These are phyloP conservation scores for Paraglomus brasilianum DNA, from an alignment of 192 early-diverging fungal genomes.

Conservation along the genomic window DNA sequence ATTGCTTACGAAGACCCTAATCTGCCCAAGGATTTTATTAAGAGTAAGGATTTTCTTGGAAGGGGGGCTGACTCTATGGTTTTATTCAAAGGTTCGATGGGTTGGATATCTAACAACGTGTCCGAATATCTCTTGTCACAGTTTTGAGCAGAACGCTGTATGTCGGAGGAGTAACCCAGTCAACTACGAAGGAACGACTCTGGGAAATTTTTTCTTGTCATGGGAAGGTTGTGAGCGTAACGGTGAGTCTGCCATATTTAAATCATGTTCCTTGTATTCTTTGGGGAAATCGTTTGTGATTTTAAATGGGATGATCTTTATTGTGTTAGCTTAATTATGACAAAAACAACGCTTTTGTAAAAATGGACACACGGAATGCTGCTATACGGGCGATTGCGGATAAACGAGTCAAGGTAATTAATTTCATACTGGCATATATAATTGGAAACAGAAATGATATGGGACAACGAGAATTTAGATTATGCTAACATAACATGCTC, in stretches of 20 bases:
- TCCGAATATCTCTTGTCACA: slow-evolving; percentile 15
- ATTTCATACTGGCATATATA: slow-evolving; percentile 10
- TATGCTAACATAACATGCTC: too few species aligned
- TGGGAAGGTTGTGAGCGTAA: slow-evolving; percentile 40
- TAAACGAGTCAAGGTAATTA: neutral
- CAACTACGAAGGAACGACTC: slow-evolving; percentile 33
- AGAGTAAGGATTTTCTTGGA: slow-evolving; percentile 10
- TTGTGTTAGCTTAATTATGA: slow-evolving; percentile 35
- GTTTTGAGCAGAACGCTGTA: slow-evolving; percentile 46
- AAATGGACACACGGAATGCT: slow-evolving; percentile 40
- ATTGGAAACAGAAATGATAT: slow-evolving; percentile 35
- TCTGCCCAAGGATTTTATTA: slow-evolving; percentile 24
- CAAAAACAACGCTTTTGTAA: slow-evolving; percentile 48
- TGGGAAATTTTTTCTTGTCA: slow-evolving; percentile 38
- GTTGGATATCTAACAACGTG: neutral
- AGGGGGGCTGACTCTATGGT: too few species aligned
- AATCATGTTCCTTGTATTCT: neutral
- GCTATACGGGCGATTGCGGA: slow-evolving; percentile 28
- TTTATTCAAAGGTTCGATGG: too few species aligned
- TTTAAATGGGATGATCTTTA: neutral
- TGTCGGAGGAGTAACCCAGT: slow-evolving; percentile 40
- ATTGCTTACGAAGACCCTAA: slow-evolving; percentile 23
- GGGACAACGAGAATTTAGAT: slow-evolving; percentile 32
- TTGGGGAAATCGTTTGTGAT: neutral
- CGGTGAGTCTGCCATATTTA: slow-evolving; percentile 23